Evolutionary conservation across 495 filamentous ascomycete genomes (phyloP).

Genomic region (Aspergillus affinis): DNA sequence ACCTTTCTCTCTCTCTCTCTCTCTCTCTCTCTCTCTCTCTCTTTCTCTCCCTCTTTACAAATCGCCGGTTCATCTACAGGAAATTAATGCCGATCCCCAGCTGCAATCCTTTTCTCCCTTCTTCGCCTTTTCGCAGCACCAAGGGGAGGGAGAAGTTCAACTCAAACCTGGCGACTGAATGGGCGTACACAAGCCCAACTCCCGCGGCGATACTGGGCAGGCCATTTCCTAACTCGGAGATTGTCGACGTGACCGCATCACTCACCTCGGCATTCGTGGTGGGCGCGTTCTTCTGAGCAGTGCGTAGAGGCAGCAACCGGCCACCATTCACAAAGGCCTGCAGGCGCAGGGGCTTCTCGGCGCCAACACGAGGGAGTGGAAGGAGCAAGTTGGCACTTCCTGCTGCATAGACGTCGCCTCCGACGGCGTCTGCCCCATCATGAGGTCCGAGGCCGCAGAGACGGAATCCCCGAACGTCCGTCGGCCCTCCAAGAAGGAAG

Average conservation of each 20-base stretch:
- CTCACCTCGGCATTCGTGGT: conserved; percentile 55
- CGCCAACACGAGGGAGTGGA: conserved; percentile 75
- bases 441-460: conserved; percentile 83
- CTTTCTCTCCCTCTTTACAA: conserved; percentile 13
- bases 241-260: conserved; percentile 49
- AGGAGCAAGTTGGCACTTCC: conserved; percentile 80
- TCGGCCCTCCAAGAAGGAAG: conserved; percentile 91
- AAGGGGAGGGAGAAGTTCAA: conserved; percentile 90
- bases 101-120: conserved; percentile 84
- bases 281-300: conserved; percentile 49
- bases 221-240: conserved; percentile 67
- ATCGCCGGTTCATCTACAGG: conserved; percentile 52
- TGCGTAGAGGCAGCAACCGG: conserved; percentile 73
- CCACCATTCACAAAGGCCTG: conserved; percentile 93
- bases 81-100: conserved; percentile 95
- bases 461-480: conserved; percentile 91
- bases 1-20: conserved; percentile 11
- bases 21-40: conserved; percentile 15
- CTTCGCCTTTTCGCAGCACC: conserved; percentile 76
- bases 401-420: conserved; percentile 88
- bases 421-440: conserved; percentile 80
- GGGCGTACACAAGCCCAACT: conserved; percentile 88
- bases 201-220: conserved; percentile 86
- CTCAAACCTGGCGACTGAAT: conserved; percentile 89
- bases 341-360: conserved; percentile 78